A percentile compares a stretch with the other conserved stretches of the same genome.
phyloP scores from a whole-genome alignment of 2,329 filamentous ascomycete genomes.

The Talaromyces islandicus region DNA sequence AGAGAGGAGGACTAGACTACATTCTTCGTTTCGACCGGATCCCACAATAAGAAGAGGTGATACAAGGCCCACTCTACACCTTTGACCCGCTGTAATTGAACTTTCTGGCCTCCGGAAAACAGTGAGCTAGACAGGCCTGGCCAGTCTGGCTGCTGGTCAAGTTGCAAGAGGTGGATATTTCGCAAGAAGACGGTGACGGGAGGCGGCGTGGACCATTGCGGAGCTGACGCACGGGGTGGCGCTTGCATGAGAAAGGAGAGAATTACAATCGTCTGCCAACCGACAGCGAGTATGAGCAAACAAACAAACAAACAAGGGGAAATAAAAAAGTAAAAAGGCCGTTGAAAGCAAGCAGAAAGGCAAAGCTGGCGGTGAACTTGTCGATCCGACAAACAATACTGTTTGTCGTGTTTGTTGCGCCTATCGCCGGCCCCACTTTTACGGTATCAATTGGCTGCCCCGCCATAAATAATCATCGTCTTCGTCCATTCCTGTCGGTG shows the following conservation, averaged over 20 bases:
- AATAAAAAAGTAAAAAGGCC: neutral
- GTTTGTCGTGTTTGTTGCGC: constrained; percentile 14
- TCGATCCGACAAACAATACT: constrained; percentile 16
- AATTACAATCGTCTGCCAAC: neutral
- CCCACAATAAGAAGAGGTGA: constrained; percentile 78
- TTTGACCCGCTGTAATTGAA: constrained; percentile 76
- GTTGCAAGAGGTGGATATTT: constrained; percentile 74
- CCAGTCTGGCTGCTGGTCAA: constrained; percentile 74
- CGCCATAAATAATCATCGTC: constrained; percentile 1
- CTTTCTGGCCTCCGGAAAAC: constrained; percentile 64
- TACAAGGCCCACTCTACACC: constrained; percentile 88
- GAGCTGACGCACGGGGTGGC: constrained; percentile 17
- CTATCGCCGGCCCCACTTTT: constrained; percentile 5
- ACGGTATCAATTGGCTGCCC: constrained; percentile 4
- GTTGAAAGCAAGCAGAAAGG: neutral
- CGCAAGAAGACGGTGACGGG: constrained; percentile 67
- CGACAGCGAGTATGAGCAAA: neutral
- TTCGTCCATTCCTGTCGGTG: neutral
- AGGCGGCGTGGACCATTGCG: constrained; percentile 40
- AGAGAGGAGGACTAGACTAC: constrained; percentile 12
- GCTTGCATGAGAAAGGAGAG: constrained; percentile 25
- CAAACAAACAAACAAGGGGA: neutral
- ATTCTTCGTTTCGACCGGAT: constrained; percentile 64
- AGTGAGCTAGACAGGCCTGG: constrained; percentile 65
- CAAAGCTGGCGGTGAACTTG: neutral